These are phyloP conservation scores for Mycena rosella DNA, from an alignment of 768 basidiomycete species.

Conservation along the genomic window DNA sequence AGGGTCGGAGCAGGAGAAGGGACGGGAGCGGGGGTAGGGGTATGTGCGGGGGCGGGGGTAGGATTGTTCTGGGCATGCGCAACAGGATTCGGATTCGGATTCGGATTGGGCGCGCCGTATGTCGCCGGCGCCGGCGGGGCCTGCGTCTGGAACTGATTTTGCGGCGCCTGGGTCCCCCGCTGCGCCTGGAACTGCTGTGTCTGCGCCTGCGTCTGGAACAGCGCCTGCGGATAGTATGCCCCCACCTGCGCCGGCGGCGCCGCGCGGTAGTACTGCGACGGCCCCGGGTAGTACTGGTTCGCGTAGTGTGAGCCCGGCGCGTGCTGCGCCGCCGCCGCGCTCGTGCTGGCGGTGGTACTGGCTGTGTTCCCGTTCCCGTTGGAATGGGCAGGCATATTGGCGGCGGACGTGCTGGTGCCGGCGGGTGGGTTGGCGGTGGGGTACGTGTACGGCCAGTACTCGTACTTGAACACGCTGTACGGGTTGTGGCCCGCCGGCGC, in stretches of 20 bases:
- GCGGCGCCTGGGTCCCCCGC: not conserved
- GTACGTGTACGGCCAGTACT: slow-evolving; percentile 20
- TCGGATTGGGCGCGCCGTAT: not conserved
- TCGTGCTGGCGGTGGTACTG: not conserved
- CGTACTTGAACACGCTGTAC: slow-evolving; percentile 19
- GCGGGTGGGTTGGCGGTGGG: too few species aligned
- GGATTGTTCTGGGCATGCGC: too few species aligned
- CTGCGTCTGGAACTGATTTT: not conserved
- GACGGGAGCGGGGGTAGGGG: not conserved
- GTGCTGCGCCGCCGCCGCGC: not conserved
- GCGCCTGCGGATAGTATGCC: slow-evolving; percentile 13
- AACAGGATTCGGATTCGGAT: not conserved
- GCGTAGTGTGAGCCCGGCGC: slow-evolving; percentile 10
- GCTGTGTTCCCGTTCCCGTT: not conserved
- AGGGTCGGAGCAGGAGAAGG: too few species aligned
- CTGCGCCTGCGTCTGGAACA: not conserved
- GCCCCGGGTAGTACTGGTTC: slow-evolving; percentile 16
- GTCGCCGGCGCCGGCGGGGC: not conserved
- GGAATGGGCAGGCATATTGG: too few species aligned
- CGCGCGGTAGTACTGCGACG: slow-evolving; percentile 26
- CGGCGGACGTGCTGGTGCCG: not conserved
- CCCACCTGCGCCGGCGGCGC: not conserved
- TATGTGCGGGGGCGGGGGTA: not conserved
- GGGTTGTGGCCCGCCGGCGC: slow-evolving; percentile 8
- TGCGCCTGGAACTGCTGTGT: not conserved